These are phyloP conservation scores for Myochromella boudieri DNA, from an alignment of 768 basidiomycete genomes.

Conservation along the genomic window DNA sequence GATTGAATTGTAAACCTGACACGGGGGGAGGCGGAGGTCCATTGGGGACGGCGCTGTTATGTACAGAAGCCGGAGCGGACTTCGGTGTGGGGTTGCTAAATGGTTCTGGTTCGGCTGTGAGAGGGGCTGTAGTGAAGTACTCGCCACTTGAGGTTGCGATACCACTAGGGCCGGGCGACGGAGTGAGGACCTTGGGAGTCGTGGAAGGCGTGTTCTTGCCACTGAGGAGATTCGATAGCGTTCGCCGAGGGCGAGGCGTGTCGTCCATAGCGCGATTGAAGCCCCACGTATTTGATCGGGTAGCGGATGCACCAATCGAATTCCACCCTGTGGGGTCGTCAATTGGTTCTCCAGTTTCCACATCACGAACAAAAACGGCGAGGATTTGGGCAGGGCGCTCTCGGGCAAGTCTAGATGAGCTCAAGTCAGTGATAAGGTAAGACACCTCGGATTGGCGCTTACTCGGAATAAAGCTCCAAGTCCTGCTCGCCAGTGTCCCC, in stretches of 20 bases:
- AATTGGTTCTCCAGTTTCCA: slow-evolving; percentile 42
- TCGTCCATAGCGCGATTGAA: slow-evolving; percentile 5
- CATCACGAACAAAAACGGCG: slow-evolving; percentile 84
- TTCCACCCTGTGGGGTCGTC: slow-evolving; percentile 66
- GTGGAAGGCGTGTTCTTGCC: not conserved
- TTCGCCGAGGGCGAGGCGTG: slow-evolving; percentile 10
- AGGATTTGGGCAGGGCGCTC: slow-evolving; percentile 70
- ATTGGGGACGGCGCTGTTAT: too few species aligned
- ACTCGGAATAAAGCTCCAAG: slow-evolving; percentile 83
- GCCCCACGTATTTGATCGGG: slow-evolving; percentile 10
- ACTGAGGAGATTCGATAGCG: slow-evolving; percentile 9
- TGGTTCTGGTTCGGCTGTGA: slow-evolving; percentile 24
- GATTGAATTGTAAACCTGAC: too few species aligned
- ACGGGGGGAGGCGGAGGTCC: too few species aligned
- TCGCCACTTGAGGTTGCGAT: slow-evolving; percentile 2
- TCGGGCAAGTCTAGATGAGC: slow-evolving; percentile 49
- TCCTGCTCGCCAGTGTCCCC: slow-evolving; percentile 97
- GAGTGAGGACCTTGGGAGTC: not conserved
- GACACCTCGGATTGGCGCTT: slow-evolving; percentile 15
- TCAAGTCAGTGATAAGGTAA: not conserved
- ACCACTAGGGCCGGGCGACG: not conserved
- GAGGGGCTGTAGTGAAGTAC: slow-evolving; percentile 21
- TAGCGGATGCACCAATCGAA: slow-evolving; percentile 27
- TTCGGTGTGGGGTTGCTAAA: slow-evolving; percentile 2
- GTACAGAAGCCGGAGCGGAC: not conserved